phyloP scores from a whole-genome alignment of 805 yeast species.

The Candida easanensis region DNA sequence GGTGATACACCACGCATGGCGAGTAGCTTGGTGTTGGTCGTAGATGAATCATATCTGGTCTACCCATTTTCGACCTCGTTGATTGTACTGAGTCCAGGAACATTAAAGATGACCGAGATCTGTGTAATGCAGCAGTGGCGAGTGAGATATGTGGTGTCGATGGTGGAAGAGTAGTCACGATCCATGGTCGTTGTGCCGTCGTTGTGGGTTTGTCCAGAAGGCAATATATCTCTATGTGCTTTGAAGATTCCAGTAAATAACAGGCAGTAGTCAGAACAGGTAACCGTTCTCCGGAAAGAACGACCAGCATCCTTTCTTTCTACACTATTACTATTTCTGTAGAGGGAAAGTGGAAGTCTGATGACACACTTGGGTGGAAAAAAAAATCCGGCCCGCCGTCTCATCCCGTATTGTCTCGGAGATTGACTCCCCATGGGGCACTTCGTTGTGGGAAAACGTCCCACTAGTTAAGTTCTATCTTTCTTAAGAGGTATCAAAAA shows the following conservation, averaged over 20 bases:
- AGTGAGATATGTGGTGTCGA: not conserved
- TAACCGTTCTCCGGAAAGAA: conserved; percentile 4
- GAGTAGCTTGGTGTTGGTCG: conserved; percentile 8
- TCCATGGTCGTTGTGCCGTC: conserved; percentile 6
- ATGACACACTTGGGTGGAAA: too few relatives aligned
- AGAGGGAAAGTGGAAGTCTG: too few relatives aligned
- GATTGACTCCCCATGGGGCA: too few relatives aligned
- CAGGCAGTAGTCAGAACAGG: conserved; percentile 1
- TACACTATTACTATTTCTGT: too few relatives aligned
- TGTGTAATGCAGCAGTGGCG: conserved; percentile 4
- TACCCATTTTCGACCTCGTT: not conserved
- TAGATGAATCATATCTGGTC: not conserved
- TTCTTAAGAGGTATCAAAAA: too few relatives aligned
- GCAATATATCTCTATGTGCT: not conserved
- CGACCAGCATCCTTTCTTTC: not conserved
- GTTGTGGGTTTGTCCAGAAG: not conserved
- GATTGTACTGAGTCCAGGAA: conserved; percentile 4
- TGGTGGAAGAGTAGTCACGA: conserved; percentile 1
- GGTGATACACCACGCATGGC: conserved; percentile 5
- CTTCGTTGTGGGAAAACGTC: too few relatives aligned
- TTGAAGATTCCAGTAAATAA: not conserved
- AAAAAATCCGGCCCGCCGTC: too few relatives aligned
- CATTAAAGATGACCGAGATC: conserved; percentile 10
- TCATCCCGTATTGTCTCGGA: too few relatives aligned
- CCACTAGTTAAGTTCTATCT: too few relatives aligned